Evolutionary conservation across 148 eudicot genomes (phyloP), one percentile per base, ranked within the genome.

Genomic region (Vaccinium macrocarpon): DNA sequence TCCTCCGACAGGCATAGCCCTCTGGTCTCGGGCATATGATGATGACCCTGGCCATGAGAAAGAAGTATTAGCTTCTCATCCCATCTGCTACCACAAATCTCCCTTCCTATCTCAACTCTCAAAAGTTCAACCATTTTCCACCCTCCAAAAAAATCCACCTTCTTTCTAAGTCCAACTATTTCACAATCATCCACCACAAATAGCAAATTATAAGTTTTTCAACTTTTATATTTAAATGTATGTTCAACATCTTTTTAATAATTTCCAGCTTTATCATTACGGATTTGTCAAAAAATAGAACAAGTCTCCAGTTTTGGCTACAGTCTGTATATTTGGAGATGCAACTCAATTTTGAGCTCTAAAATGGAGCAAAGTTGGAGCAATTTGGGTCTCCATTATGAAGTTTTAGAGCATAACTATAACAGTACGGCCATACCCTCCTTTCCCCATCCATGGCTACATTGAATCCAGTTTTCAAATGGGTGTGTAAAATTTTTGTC

Each of bases 1-100:
- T 95, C 99, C 90, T 97, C 99, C 42, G 99, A 95, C 23, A 97
- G 91, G 91, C 99, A 97, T 82, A 97, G 99, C 78, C 99, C 99
- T 94, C 99, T 93, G 42, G 99, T 97, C 88, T 97, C 99, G 9
- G 99, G 96, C 91, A 97, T 57, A 90, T 95, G 98, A 89, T 97
- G 96, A 90, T 97, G 98, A 11, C 99, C 98, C 98, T 97, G 87
- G 84, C 52, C 80, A 29, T 27, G 76, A 73, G 10, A 64, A 56
- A n/a, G 8, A 0, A 68, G 42, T 68, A 68, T 68, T 25, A 68
- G 42, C 73, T 68, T 42, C 46, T 42, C 46, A 42, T 42, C 46
- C 46, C 46, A 42, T 42, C 46, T 42, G 0, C 46, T 0, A 0
- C 46, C 46, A 42, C 46, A 42, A 42, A 42, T 42, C 46, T 42